Conservation (phyloP, 202 grass and related monocot species). For the Zoysia matrella region DNA sequence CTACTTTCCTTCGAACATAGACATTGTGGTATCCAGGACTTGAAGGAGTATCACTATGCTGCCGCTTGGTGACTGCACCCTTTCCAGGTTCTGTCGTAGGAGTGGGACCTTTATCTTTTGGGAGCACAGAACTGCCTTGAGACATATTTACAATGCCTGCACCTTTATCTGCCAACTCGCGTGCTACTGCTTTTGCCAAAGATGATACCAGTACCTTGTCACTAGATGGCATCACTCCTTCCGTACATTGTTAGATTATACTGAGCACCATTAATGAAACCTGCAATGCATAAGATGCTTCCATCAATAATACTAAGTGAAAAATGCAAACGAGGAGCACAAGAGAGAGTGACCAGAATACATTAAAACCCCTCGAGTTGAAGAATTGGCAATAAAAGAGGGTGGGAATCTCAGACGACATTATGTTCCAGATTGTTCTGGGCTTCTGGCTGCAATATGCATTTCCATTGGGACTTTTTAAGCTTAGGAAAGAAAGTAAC, state of each 20-base stretch:
- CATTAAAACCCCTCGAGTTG: not conserved
- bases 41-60: slow-evolving; percentile 50
- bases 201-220: slow-evolving; percentile 54
- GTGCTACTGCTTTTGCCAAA: slow-evolving; percentile 43
- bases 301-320: slow-evolving; percentile 17
- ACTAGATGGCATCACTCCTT: slow-evolving; percentile 42
- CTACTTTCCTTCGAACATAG: slow-evolving; percentile 75
- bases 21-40: slow-evolving; percentile 64
- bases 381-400: not conserved
- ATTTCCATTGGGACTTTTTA: not conserved
- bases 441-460: not conserved
- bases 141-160: slow-evolving; percentile 48
- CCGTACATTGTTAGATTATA: slow-evolving; percentile 23
- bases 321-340: not conserved
- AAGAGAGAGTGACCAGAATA: slow-evolving; percentile 13
- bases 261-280: not conserved
- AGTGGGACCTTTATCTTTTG: slow-evolving; percentile 56
- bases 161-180: slow-evolving; percentile 51
- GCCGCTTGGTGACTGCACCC: slow-evolving; percentile 42
- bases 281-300: slow-evolving; percentile 39
- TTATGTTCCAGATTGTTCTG: not conserved
- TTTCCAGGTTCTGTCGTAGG: slow-evolving; percentile 46
- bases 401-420: not conserved
- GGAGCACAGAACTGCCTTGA: slow-evolving; percentile 38
- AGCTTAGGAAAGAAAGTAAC: not conserved